These are phyloP conservation scores for Tricharina praecox DNA, from an alignment of 495 filamentous ascomycete genomes.

Conservation along the genomic window DNA sequence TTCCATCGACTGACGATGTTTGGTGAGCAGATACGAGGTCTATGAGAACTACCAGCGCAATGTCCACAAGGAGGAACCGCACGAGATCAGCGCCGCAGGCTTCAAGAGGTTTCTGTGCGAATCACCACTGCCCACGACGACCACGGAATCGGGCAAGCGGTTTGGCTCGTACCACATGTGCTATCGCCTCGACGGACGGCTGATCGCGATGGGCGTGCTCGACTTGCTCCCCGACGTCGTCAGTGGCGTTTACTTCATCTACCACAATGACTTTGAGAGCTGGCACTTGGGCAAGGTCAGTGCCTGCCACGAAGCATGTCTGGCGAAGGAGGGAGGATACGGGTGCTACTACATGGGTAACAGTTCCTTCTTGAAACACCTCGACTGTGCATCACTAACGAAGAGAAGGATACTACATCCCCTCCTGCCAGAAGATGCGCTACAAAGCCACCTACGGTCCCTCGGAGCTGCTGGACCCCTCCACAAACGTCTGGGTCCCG, in stretches of 20 bases:
- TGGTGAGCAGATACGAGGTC: slow-evolving; percentile 36
- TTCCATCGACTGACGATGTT: background rate
- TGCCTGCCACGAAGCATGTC: slow-evolving; percentile 63
- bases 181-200: slow-evolving; percentile 74
- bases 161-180: slow-evolving; percentile 90
- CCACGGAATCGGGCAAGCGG: slow-evolving; percentile 34
- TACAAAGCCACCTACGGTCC: slow-evolving; percentile 84
- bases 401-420: slow-evolving; percentile 51
- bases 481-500: slow-evolving; percentile 55
- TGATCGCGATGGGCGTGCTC: slow-evolving; percentile 77
- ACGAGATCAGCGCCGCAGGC: slow-evolving; percentile 46
- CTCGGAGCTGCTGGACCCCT: slow-evolving; percentile 67
- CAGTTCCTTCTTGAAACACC: slow-evolving; percentile 30
- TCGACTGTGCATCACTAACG: slow-evolving; percentile 33
- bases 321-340: slow-evolving; percentile 61
- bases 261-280: slow-evolving; percentile 64
- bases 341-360: slow-evolving; percentile 59
- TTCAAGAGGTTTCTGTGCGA: slow-evolving; percentile 74
- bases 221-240: slow-evolving; percentile 76
- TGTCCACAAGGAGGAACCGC: slow-evolving; percentile 58
- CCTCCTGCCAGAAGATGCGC: slow-evolving; percentile 57
- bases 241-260: slow-evolving; percentile 89
- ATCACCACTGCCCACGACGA: slow-evolving; percentile 50
- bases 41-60: slow-evolving; percentile 73
- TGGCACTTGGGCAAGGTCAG: slow-evolving; percentile 79